Evolutionary conservation across 1,139 yeast species (phyloP).

Genomic region (Keqinozyma sinolaborantium): DNA sequence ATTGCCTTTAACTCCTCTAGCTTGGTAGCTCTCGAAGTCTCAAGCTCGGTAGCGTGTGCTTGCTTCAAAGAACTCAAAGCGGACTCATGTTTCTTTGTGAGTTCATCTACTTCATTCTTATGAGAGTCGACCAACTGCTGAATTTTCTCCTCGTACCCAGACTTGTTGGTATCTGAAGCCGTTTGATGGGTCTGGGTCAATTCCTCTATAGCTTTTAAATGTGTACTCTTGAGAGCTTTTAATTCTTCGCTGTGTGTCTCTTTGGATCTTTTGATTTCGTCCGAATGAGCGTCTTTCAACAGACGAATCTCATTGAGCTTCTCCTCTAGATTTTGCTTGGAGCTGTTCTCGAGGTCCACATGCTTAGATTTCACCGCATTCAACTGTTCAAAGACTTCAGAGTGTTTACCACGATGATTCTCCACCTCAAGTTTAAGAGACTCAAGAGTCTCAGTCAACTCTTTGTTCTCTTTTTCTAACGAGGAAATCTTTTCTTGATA

Average conservation of each 20-base stretch:
- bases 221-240: background rate
- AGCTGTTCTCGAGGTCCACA: background rate
- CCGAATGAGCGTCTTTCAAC: conserved; percentile 1
- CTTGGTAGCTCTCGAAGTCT: background rate
- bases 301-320: conserved; percentile 1
- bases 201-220: background rate
- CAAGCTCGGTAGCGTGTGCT: background rate
- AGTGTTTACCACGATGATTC: background rate
- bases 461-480: background rate
- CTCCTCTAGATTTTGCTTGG: background rate
- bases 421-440: background rate
- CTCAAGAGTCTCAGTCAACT: background rate
- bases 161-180: no score
- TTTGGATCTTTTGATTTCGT: no score
- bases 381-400: background rate
- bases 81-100: background rate
- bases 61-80: background rate
- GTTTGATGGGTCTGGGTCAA: background rate
- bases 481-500: background rate
- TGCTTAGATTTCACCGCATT: background rate
- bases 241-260: background rate
- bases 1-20: background rate
- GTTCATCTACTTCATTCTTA: background rate
- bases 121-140: background rate
- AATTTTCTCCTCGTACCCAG: no score